phyloP scores from a whole-genome alignment of 2,329 filamentous ascomycete species.

The Fusarium continuum region DNA sequence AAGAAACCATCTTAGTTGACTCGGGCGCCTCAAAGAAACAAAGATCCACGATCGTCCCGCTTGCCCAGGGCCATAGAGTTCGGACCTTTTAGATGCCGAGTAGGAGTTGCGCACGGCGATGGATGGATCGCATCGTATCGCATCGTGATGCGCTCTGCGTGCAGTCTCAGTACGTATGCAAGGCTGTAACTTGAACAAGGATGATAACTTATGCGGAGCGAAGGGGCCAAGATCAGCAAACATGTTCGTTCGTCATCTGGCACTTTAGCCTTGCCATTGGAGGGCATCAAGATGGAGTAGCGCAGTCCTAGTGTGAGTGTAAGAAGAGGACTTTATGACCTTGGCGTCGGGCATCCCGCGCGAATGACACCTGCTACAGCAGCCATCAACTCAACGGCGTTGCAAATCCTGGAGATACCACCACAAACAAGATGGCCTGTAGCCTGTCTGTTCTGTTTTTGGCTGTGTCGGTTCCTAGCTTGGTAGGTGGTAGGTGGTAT shows the following conservation, averaged over 20 bases:
- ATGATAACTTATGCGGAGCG: constrained; percentile 21
- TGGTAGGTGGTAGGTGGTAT: constrained; percentile 19
- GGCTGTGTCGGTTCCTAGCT: constrained; percentile 17
- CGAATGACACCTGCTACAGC: constrained; percentile 9
- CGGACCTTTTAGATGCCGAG: constrained; percentile 28
- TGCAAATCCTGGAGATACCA: not conserved
- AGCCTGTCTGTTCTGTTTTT: constrained; percentile 1
- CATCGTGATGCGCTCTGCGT: constrained; percentile 1
- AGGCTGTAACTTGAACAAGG: constrained; percentile 22
- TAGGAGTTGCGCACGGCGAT: constrained; percentile 1
- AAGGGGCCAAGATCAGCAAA: constrained; percentile 22
- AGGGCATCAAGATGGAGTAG: not conserved
- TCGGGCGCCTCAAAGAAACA: constrained; percentile 16
- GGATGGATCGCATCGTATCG: not conserved
- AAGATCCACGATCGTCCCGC: constrained; percentile 14
- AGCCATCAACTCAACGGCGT: not conserved
- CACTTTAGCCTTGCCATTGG: constrained; percentile 21
- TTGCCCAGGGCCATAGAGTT: constrained; percentile 8
- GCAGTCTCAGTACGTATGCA: not conserved
- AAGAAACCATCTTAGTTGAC: constrained; percentile 8
- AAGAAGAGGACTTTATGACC: constrained; percentile 16
- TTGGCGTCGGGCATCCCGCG: constrained; percentile 35
- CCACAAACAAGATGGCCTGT: not conserved
- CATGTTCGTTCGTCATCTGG: constrained; percentile 26
- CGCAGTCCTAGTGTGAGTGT: constrained; percentile 17